Percentiles rank a stretch among this genome's conserved stretches.
Evolutionary conservation across 176 grass and related monocot species (phyloP).

Genomic region (Leersia perrieri): DNA sequence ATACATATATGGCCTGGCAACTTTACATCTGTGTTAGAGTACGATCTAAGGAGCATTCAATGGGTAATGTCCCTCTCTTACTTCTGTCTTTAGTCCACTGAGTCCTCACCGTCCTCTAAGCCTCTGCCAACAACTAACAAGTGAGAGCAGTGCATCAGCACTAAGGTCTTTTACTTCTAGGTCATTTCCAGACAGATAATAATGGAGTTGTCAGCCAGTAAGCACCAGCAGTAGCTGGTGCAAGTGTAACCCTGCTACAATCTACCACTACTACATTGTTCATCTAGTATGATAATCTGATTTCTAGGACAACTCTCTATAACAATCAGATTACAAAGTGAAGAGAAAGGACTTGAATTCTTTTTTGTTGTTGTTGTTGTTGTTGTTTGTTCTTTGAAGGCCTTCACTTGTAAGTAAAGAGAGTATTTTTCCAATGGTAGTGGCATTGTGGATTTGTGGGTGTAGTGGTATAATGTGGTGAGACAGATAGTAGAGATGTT

Average conservation of each 20-base stretch:
- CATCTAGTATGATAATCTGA: too few relatives aligned
- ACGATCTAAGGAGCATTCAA: slow-evolving; percentile 19
- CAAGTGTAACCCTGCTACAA: neutral
- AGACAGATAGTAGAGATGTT: neutral
- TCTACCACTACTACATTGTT: neutral
- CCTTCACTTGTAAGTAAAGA: slow-evolving; percentile 31
- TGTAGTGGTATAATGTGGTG: slow-evolving; percentile 11
- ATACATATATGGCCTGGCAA: neutral
- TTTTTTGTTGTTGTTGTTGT: too few relatives aligned
- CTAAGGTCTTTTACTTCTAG: neutral
- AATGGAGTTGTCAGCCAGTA: neutral
- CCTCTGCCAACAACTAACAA: neutral
- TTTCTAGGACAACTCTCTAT: neutral
- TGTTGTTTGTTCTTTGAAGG: neutral
- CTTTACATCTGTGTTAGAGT: slow-evolving; percentile 10
- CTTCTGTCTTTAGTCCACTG: neutral
- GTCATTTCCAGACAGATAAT: neutral
- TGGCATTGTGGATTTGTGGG: slow-evolving; percentile 21
- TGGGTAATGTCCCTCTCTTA: neutral
- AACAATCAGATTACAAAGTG: neutral
- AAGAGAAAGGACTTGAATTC: neutral
- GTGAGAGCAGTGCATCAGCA: neutral
- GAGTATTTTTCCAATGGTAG: neutral
- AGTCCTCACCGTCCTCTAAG: neutral
- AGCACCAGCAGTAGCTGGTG: neutral